phyloP scores from a whole-genome alignment of 2,329 filamentous ascomycete genomes.

The Diaporthe citriasiana region DNA sequence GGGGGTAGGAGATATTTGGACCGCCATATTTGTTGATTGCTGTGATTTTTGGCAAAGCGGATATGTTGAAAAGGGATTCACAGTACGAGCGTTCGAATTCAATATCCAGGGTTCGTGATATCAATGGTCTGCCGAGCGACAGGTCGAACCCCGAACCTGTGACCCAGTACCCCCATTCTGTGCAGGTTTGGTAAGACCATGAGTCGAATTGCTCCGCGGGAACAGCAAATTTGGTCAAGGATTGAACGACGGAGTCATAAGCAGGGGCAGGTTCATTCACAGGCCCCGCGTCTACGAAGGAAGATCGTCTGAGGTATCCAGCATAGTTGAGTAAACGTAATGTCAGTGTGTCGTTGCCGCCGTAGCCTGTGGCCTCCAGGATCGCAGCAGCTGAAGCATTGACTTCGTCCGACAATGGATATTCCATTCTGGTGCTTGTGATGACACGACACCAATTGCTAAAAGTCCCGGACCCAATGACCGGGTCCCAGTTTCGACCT shows the following conservation, averaged over 20 bases:
- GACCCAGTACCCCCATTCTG: constrained; percentile 82
- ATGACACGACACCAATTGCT: background rate
- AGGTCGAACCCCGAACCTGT: constrained; percentile 78
- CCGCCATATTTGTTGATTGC: constrained; percentile 83
- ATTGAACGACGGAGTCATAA: constrained; percentile 46
- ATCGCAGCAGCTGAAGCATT: constrained; percentile 6
- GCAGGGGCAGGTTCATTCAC: constrained; percentile 43
- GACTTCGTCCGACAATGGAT: background rate
- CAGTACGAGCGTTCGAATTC: constrained; percentile 75
- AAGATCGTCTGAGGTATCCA: background rate
- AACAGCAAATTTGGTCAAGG: constrained; percentile 52
- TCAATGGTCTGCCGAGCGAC: constrained; percentile 70
- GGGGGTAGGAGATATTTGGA: constrained; percentile 78
- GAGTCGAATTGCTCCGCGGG: constrained; percentile 58
- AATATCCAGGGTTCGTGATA: constrained; percentile 78
- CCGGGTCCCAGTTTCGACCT: constrained; percentile 67
- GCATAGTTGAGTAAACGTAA: constrained; percentile 13
- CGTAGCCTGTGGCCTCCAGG: constrained; percentile 6
- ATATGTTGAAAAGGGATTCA: constrained; percentile 77
- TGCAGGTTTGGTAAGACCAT: constrained; percentile 69
- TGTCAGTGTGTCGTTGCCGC: background rate
- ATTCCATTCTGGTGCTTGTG: background rate
- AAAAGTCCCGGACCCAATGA: constrained; percentile 56
- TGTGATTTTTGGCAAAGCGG: constrained; percentile 70
- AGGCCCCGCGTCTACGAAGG: background rate